Conservation (phyloP, 768 basidiomycete genomes). For the Suillus lakei region DNA sequence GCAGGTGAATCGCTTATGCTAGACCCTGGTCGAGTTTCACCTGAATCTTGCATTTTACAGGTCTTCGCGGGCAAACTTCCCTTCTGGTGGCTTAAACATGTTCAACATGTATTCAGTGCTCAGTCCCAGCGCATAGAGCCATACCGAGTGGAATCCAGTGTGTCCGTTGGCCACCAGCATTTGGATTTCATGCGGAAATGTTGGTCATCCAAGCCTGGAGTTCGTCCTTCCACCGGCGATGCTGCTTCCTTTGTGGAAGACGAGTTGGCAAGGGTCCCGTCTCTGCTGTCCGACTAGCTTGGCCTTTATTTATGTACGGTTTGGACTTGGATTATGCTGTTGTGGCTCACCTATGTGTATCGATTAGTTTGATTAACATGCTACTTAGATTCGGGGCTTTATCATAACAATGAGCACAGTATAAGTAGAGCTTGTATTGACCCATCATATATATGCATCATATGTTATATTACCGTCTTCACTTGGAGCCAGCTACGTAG, state of each 20-base stretch:
- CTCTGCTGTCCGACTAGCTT: neutral
- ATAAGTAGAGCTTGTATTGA: neutral
- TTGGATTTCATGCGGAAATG: conserved; percentile 1
- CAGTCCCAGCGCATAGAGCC: neutral
- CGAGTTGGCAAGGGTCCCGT: neutral
- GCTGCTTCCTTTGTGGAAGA: neutral
- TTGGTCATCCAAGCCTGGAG: neutral
- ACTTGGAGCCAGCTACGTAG: neutral
- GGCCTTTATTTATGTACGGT: neutral
- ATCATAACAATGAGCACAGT: neutral
- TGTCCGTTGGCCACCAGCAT: neutral
- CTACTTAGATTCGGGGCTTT: neutral
- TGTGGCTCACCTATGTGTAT: neutral
- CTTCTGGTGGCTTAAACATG: neutral
- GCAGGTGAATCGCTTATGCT: neutral
- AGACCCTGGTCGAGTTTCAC: neutral
- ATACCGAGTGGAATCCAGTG: neutral
- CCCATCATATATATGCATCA: too few species aligned
- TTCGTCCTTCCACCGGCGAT: neutral
- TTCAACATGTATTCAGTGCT: neutral
- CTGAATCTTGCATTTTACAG: neutral
- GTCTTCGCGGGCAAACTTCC: neutral
- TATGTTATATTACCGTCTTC: too few species aligned
- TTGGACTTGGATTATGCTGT: neutral
- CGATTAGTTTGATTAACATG: neutral